phyloP scores from a whole-genome alignment of 2,329 filamentous ascomycete species.

The Claviceps pazoutovae region DNA sequence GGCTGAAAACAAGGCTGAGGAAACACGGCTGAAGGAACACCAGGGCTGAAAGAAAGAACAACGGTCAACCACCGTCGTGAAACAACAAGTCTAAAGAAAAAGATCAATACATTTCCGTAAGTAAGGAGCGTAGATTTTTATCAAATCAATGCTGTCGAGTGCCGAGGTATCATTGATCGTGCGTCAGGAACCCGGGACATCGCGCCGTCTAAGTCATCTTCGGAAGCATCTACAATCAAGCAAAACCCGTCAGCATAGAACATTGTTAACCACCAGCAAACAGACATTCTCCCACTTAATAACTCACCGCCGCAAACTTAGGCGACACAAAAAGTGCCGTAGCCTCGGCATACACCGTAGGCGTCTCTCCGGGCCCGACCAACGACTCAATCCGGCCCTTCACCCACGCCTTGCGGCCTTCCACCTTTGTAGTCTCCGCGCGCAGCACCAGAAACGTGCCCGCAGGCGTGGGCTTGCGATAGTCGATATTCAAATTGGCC shows the following conservation, averaged over 20 bases:
- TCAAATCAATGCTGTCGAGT: too few species aligned
- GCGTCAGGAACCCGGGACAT: too few species aligned
- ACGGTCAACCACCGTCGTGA: too few species aligned
- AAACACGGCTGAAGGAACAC: too few species aligned
- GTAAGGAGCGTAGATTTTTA: too few species aligned
- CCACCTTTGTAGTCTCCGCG: slow-evolving; percentile 69
- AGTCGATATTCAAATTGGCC: slow-evolving; percentile 71
- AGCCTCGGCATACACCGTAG: slow-evolving; percentile 62
- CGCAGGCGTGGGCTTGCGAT: slow-evolving; percentile 66
- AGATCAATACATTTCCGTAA: too few species aligned
- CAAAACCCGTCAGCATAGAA: not conserved
- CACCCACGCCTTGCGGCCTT: slow-evolving; percentile 91
- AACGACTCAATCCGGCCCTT: slow-evolving; percentile 75
- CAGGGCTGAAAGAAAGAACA: too few species aligned
- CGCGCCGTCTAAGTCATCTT: not conserved
- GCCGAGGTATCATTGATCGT: too few species aligned
- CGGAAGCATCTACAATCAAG: not conserved
- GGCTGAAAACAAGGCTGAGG: too few species aligned
- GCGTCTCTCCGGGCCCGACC: slow-evolving; percentile 43
- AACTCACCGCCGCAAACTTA: slow-evolving; percentile 60
- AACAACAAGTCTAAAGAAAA: too few species aligned
- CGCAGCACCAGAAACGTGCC: slow-evolving; percentile 63
- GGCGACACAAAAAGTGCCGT: slow-evolving; percentile 82
- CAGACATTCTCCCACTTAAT: too few species aligned
- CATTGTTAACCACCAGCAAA: not conserved